Percentiles rank a stretch among this genome's conserved stretches.
phyloP scores from a whole-genome alignment of 2,329 filamentous ascomycete genomes.

The Fusarium ambrosium region DNA sequence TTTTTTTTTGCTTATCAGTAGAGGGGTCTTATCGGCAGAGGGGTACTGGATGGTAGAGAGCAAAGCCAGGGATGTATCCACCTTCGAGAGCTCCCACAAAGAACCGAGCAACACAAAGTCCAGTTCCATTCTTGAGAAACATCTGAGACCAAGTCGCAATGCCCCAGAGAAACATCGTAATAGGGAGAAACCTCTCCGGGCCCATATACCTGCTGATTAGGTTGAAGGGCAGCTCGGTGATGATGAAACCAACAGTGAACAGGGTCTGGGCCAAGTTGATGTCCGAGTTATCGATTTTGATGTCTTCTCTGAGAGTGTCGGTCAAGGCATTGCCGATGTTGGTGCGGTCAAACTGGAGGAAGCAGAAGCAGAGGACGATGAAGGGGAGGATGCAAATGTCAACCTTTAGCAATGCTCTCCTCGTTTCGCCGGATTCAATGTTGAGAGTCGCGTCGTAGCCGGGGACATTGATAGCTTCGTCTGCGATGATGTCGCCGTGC shows the following conservation, averaged over 20 bases:
- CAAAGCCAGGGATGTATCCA: slow-evolving; percentile 51
- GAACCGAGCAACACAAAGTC: slow-evolving; percentile 46
- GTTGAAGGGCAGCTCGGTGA: slow-evolving; percentile 55
- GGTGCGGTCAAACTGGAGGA: slow-evolving; percentile 52
- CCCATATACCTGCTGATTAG: slow-evolving; percentile 47
- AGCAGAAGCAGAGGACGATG: slow-evolving; percentile 50
- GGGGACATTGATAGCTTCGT: slow-evolving; percentile 39
- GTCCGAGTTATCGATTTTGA: slow-evolving; percentile 63
- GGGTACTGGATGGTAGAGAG: too few relatives aligned
- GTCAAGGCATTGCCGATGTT: slow-evolving; percentile 66
- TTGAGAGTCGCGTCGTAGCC: slow-evolving; percentile 43
- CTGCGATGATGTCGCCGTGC: slow-evolving; percentile 17
- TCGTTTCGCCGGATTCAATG: slow-evolving; percentile 14
- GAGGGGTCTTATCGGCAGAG: too few relatives aligned
- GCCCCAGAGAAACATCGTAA: slow-evolving; percentile 51
- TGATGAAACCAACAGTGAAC: slow-evolving; percentile 63
- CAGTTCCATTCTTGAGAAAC: slow-evolving; percentile 43
- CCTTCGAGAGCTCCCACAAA: slow-evolving; percentile 50
- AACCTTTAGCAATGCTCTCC: slow-evolving; percentile 41
- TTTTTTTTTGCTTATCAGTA: too few relatives aligned
- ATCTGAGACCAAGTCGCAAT: slow-evolving; percentile 48
- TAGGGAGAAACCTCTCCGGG: slow-evolving; percentile 46
- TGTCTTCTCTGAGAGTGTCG: slow-evolving; percentile 62
- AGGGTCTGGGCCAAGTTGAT: slow-evolving; percentile 67
- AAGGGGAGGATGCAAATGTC: slow-evolving; percentile 48